Conservation (phyloP, 2,329 filamentous ascomycete genomes). For the Helicocarpus griseus region DNA sequence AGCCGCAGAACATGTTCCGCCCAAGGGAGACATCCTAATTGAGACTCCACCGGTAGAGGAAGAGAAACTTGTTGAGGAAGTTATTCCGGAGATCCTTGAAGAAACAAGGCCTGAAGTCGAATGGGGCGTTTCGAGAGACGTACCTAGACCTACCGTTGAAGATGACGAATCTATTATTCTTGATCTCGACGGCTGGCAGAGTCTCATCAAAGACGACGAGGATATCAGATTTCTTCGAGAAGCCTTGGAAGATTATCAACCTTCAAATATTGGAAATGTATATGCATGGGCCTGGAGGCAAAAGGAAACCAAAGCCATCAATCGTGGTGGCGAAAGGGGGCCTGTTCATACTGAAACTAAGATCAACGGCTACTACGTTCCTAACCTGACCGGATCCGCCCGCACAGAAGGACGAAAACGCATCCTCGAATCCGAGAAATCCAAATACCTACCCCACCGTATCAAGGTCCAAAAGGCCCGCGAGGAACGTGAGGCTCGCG, state of each 20-base stretch:
- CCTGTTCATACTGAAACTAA: conserved; percentile 43
- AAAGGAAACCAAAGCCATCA: conserved; percentile 61
- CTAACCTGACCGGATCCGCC: conserved; percentile 74
- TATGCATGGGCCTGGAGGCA: conserved; percentile 61
- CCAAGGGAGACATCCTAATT: conserved; percentile 5
- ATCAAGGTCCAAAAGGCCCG: conserved; percentile 89
- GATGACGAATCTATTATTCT: conserved; percentile 55
- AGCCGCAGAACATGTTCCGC: not conserved
- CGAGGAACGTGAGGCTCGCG: conserved; percentile 75
- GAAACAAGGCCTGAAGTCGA: conserved; percentile 42
- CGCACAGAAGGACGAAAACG: conserved; percentile 90
- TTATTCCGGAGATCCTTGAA: conserved; percentile 17
- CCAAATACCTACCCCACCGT: conserved; percentile 93
- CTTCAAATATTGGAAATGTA: conserved; percentile 46
- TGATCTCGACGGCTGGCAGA: conserved; percentile 63
- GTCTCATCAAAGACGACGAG: conserved; percentile 59
- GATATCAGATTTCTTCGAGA: conserved; percentile 49
- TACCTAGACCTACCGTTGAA: conserved; percentile 54
- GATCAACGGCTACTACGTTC: conserved; percentile 67
- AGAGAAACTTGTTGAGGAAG: conserved; percentile 11
- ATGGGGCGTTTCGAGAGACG: conserved; percentile 50
- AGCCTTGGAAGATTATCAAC: conserved; percentile 38
- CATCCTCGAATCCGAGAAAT: conserved; percentile 95
- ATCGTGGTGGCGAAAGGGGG: conserved; percentile 47
- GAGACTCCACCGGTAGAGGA: conserved; percentile 10